These are phyloP conservation scores for Bryoglossum gracile DNA, from an alignment of 495 filamentous ascomycete genomes.

Conservation along the genomic window DNA sequence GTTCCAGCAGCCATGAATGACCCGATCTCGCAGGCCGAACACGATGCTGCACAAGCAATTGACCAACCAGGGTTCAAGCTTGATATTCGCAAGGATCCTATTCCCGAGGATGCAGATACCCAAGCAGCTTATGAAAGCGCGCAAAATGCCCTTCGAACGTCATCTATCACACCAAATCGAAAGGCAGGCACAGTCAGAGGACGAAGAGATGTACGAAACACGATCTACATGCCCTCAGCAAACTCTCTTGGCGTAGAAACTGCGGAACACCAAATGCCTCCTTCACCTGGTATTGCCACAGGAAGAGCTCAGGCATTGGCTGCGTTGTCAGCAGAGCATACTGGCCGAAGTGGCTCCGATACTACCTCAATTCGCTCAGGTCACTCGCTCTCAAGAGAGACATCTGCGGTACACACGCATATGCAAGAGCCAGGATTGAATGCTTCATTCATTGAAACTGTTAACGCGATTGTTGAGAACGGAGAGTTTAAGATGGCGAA, in stretches of 20 bases:
- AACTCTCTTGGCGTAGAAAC: slow-evolving; percentile 20
- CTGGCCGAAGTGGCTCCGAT: slow-evolving; percentile 52
- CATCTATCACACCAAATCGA: slow-evolving; percentile 48
- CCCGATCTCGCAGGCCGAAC: slow-evolving; percentile 76
- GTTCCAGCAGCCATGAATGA: slow-evolving; percentile 63
- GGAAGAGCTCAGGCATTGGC: slow-evolving; percentile 32
- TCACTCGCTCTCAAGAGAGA: slow-evolving; percentile 59
- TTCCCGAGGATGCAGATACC: slow-evolving; percentile 81
- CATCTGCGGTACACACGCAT: slow-evolving; percentile 68
- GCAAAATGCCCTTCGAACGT: slow-evolving; percentile 68
- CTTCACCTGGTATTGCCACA: slow-evolving; percentile 39
- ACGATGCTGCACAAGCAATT: slow-evolving; percentile 56
- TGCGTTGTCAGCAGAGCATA: slow-evolving; percentile 43
- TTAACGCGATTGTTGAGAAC: slow-evolving; percentile 75
- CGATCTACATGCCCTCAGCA: slow-evolving; percentile 61
- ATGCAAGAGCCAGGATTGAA: slow-evolving; percentile 76
- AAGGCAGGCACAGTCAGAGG: slow-evolving; percentile 76
- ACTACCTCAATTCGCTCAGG: slow-evolving; percentile 88
- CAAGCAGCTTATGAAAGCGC: slow-evolving; percentile 85
- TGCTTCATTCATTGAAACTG: slow-evolving; percentile 85
- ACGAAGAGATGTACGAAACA: slow-evolving; percentile 84
- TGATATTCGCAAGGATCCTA: slow-evolving; percentile 86
- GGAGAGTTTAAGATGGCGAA: slow-evolving; percentile 63
- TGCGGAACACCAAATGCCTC: slow-evolving; percentile 36
- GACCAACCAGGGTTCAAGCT: slow-evolving; percentile 78